Evolutionary conservation across 2,329 filamentous ascomycete species (phyloP).

Genomic region (Xylariomycetidae sp.): DNA sequence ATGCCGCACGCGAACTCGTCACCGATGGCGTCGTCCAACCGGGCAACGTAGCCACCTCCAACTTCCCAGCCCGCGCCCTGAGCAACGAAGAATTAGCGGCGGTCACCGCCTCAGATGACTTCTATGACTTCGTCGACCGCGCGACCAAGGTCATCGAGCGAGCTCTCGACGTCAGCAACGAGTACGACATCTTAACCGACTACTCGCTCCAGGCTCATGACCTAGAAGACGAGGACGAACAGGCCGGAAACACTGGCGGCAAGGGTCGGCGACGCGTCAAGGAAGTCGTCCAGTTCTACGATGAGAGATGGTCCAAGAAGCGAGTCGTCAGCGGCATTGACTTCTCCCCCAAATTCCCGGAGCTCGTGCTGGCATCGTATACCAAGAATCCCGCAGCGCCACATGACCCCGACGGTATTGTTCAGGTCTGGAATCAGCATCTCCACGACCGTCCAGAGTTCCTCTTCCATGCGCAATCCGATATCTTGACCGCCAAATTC

Average conservation of each 20-base stretch:
- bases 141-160: conserved; percentile 97
- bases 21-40: conserved; percentile 43
- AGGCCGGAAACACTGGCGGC: conserved; percentile 61
- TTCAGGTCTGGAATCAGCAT: conserved; percentile 96
- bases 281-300: conserved; percentile 89
- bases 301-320: conserved; percentile 94
- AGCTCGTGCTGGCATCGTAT: conserved; percentile 88
- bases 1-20: conserved; percentile 58
- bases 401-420: conserved; percentile 85
- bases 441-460: conserved; percentile 93
- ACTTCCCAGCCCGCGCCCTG: conserved; percentile 74
- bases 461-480: conserved; percentile 91
- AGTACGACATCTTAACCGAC: conserved; percentile 93
- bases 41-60: conserved; percentile 37
- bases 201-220: conserved; percentile 78
- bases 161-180: conserved; percentile 70
- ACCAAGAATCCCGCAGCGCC: conserved; percentile 96
- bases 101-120: conserved; percentile 87
- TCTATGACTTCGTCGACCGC: conserved; percentile 88
- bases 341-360: conserved; percentile 92
- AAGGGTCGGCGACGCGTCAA: conserved; percentile 71
- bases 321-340: conserved; percentile 93
- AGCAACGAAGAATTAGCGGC: conserved; percentile 82
- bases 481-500: conserved; percentile 92
- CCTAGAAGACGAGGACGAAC: conserved; percentile 76